phyloP scores from a whole-genome alignment of 208 protist species.

The Lotmaria passim region DNA sequence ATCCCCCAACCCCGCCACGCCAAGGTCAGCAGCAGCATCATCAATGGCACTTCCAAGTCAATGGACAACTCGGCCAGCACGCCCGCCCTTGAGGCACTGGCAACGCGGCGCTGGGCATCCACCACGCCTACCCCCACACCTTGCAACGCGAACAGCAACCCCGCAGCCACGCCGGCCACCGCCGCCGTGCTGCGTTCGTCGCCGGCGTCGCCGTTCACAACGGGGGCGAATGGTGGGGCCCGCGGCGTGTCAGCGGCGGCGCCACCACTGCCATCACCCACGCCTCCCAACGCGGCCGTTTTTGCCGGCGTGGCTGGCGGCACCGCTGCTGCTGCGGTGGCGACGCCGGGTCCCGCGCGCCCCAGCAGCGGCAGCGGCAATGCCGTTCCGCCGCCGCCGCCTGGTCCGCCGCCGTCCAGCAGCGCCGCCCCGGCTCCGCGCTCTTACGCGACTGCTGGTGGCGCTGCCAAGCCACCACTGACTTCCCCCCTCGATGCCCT shows the following conservation, averaged over 20 bases:
- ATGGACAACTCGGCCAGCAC: not conserved
- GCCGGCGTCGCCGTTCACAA: slow-evolving; percentile 14
- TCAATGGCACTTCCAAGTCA: not conserved
- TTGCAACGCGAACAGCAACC: slow-evolving; percentile 16
- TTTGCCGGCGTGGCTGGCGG: not conserved
- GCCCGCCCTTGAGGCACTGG: not conserved
- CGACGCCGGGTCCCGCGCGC: not conserved
- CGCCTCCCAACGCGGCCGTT: not conserved
- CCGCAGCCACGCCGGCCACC: not conserved
- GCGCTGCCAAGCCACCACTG: not conserved
- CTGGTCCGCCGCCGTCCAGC: not conserved
- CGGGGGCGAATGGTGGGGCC: not conserved
- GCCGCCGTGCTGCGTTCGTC: slow-evolving; percentile 9
- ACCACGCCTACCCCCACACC: slow-evolving; percentile 19
- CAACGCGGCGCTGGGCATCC: slow-evolving; percentile 22
- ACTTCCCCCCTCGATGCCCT: slow-evolving; percentile 19
- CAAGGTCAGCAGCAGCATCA: slow-evolving; percentile 6
- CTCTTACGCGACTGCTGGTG: not conserved
- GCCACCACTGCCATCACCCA: slow-evolving; percentile 1
- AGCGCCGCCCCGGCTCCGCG: not conserved
- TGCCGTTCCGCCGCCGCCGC: not conserved
- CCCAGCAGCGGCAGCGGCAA: not conserved
- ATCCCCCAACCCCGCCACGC: slow-evolving; percentile 37
- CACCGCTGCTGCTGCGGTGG: not conserved
- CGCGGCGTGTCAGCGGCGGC: not conserved